These are phyloP conservation scores for Cercophora scortea DNA, from an alignment of 495 filamentous ascomycete species.

Conservation along the genomic window DNA sequence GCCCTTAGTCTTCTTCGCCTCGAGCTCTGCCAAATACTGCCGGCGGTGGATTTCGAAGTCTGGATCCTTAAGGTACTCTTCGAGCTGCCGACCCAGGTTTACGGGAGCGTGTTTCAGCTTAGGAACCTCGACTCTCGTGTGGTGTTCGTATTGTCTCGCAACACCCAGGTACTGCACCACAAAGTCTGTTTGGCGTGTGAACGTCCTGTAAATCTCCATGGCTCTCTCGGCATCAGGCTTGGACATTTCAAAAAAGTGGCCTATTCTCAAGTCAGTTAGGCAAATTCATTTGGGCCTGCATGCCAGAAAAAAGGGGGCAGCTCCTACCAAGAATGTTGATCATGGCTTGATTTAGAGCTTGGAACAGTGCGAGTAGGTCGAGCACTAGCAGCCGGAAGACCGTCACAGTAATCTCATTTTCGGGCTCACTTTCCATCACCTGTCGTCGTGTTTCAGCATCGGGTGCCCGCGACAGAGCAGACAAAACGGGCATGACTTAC, in stretches of 20 bases:
- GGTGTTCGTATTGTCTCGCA: conserved; percentile 81
- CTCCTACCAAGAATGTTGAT: conserved; percentile 89
- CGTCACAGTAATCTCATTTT: conserved; percentile 95
- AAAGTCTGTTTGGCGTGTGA: conserved; percentile 84
- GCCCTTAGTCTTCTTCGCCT: conserved; percentile 62
- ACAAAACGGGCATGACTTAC: conserved; percentile 34
- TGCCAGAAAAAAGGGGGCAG: not conserved
- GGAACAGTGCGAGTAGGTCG: conserved; percentile 84
- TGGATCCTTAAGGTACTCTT: conserved; percentile 91
- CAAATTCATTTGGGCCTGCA: too few relatives aligned
- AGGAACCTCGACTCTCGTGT: conserved; percentile 87
- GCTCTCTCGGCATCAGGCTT: conserved; percentile 86
- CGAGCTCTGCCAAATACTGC: conserved; percentile 81
- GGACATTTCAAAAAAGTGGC: conserved; percentile 98
- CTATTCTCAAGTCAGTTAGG: conserved; percentile 35
- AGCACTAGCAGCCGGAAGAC: conserved; percentile 91
- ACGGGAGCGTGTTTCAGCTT: conserved; percentile 97
- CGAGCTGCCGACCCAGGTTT: conserved; percentile 77
- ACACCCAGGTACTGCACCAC: conserved; percentile 86
- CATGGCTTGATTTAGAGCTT: conserved; percentile 93
- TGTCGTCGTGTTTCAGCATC: conserved; percentile 27
- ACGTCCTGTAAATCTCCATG: conserved; percentile 85
- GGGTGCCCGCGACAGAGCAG: conserved; percentile 12
- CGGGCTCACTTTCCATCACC: conserved; percentile 80
- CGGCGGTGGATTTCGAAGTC: conserved; percentile 93